Conservation (phyloP, 495 filamentous ascomycete species). For the Neurospora sp. region DNA sequence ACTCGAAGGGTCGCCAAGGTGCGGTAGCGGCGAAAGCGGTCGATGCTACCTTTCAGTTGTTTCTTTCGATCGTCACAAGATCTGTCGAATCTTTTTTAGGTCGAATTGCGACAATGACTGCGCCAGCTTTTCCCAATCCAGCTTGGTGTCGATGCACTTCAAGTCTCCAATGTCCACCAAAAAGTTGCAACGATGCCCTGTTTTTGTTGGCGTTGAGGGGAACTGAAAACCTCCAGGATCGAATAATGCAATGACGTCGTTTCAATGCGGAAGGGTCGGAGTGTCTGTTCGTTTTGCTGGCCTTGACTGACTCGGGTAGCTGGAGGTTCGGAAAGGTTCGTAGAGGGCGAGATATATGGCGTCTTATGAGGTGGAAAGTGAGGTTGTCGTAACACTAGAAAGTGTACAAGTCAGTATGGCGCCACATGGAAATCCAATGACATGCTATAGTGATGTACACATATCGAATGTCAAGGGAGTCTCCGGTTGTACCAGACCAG, state of each 20-base stretch:
- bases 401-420: background rate
- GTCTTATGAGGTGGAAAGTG: background rate
- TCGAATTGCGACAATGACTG: background rate
- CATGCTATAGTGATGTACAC: background rate
- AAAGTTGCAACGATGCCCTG: background rate
- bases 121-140: background rate
- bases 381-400: background rate
- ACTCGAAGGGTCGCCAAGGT: background rate
- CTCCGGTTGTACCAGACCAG: background rate
- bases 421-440: background rate
- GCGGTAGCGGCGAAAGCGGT: background rate
- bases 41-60: background rate
- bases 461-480: background rate
- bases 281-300: background rate
- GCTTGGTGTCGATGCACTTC: background rate
- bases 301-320: background rate
- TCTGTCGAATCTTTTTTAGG: background rate
- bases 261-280: background rate
- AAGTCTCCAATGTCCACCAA: constrained; percentile 3
- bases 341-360: background rate
- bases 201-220: background rate
- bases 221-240: background rate
- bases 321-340: background rate
- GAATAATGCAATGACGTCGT: background rate
- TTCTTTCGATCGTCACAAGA: constrained; percentile 6